phyloP scores from a whole-genome alignment of 2,329 filamentous ascomycete genomes.

The Diaporthe citrichinensis region DNA sequence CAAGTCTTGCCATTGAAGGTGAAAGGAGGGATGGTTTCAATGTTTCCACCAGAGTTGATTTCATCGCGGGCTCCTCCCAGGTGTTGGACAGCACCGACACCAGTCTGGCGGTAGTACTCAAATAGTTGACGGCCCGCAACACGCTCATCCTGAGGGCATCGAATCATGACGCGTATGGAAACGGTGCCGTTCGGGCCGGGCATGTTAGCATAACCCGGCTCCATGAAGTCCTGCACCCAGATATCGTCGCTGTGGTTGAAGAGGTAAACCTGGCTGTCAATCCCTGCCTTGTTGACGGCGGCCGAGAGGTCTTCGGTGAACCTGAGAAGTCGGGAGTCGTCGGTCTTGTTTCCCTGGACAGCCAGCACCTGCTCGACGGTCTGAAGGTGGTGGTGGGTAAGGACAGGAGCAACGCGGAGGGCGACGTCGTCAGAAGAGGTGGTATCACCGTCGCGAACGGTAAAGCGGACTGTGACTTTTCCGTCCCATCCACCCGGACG shows the following conservation, averaged over 20 bases:
- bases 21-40: background rate
- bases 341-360: background rate
- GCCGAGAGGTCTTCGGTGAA: background rate
- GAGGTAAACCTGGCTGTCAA: background rate
- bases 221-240: background rate
- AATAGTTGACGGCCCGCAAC: background rate
- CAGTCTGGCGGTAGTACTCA: background rate
- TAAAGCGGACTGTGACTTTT: background rate
- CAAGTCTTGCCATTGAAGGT: background rate
- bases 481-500: background rate
- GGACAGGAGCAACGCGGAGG: background rate
- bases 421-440: background rate
- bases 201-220: background rate
- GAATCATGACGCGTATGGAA: background rate
- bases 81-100: background rate
- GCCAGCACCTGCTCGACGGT: background rate
- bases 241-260: background rate
- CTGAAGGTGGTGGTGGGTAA: constrained; percentile 1
- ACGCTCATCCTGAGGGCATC: background rate
- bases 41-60: background rate
- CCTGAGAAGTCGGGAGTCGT: background rate
- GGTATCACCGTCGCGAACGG: background rate
- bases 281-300: background rate
- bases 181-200: background rate
- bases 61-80: background rate